Evolutionary conservation across 441 rosid genomes (phyloP), one percentile per base, ranked within the genome.

Genomic region (Populus hybrid): DNA sequence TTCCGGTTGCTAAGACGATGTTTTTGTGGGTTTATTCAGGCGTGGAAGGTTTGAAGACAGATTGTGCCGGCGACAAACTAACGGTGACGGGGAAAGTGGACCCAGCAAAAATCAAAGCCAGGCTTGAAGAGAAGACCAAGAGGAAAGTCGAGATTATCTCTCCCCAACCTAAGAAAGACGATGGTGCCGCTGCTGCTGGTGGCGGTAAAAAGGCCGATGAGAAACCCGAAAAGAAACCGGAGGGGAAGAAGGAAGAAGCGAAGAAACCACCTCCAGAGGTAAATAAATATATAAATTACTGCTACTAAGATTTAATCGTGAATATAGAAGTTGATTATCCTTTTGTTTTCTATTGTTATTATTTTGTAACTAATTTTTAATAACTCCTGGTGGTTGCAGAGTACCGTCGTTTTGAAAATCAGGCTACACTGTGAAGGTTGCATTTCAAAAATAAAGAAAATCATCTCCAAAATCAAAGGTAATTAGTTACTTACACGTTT

Each of bases 391-490:
- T 72, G 78, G 64, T 11, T 82, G 28, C 96, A 95, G 99, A 88
- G 86, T 69, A 87, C 93, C 14, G 97, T 87, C 78, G 93, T 87
- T 67, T 72, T 95, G 79, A 92, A 92, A 85, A 88, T 91, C 23
- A 83, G 86, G 76, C 78, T 91, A 5, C 99, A 95, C 80, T 95
- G 99, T 42, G 94, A 91, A 6, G 93, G 93, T 34, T 95, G 99
- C 81, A 83, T 90, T 67, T 73, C 81, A 14, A 94, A 95, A 63
- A 90, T 92, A 46, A 70, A 79, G 76, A 94, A 69, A 81, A 87
- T 88, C 23, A 89, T 94, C 73, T 14, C 2, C 59, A 95, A 87
- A 64, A 76, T 74, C 73, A 67, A 89, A 64, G 99, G 99, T 95
- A 9, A 81, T 32, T 7, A n/a, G 10, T 8, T 12, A n/a, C 10